A percentile compares a stretch with the other conserved stretches of the same genome.
Conservation (phyloP, 2,329 filamentous ascomycete genomes). For the Fusarium albidum region DNA sequence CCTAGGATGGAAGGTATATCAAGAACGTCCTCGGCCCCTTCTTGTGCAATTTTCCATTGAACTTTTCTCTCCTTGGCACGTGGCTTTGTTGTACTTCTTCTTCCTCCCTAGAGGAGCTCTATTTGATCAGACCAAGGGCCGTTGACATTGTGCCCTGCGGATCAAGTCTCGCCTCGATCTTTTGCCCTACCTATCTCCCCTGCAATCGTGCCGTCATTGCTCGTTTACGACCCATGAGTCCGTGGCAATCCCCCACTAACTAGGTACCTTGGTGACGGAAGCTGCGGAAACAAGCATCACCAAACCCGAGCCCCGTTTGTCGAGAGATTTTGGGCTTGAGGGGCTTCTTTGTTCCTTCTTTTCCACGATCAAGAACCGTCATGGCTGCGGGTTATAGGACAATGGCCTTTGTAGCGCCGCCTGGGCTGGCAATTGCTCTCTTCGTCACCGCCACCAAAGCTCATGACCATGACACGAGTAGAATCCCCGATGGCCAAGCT, state of each 20-base stretch:
- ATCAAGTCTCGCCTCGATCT: slow-evolving; percentile 18
- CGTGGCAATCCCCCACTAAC: slow-evolving; percentile 31
- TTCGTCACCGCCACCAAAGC: slow-evolving; percentile 39
- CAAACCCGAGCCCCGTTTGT: not conserved
- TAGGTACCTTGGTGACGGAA: slow-evolving; percentile 7
- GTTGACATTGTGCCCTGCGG: slow-evolving; percentile 33
- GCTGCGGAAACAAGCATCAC: not conserved
- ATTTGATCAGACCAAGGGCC: slow-evolving; percentile 15
- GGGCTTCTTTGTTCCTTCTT: not conserved
- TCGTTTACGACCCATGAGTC: slow-evolving; percentile 21
- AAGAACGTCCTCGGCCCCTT: not conserved
- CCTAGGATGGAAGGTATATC: too few species aligned
- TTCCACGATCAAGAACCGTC: slow-evolving; percentile 12
- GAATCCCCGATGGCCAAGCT: slow-evolving; percentile 73
- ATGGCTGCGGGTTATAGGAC: slow-evolving; percentile 33
- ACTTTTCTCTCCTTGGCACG: not conserved
- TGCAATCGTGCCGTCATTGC: slow-evolving; percentile 12
- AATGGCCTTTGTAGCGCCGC: slow-evolving; percentile 27
- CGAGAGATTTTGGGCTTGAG: not conserved
- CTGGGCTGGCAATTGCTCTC: slow-evolving; percentile 34
- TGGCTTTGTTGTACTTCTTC: slow-evolving; percentile 2
- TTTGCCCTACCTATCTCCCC: not conserved
- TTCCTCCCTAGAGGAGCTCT: slow-evolving; percentile 18
- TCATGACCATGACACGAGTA: slow-evolving; percentile 58
- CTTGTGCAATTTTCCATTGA: slow-evolving; percentile 13